phyloP scores from a whole-genome alignment of 345 rosid genomes.

The Citropsis articulata region DNA sequence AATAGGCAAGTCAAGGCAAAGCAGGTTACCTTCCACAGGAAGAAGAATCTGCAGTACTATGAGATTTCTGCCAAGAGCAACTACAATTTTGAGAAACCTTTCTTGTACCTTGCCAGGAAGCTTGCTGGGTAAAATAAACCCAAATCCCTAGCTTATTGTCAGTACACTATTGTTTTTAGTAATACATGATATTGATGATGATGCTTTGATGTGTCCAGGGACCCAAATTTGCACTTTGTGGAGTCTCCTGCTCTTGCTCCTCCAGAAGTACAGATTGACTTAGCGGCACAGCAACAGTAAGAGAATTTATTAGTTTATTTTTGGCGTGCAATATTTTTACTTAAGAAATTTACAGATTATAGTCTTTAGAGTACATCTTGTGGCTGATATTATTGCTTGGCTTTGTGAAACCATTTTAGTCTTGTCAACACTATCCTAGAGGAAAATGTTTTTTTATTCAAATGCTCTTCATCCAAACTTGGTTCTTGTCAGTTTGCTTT shows the following conservation, averaged over 20 bases:
- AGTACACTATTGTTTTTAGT: background rate
- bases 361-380: background rate
- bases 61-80: slow-evolving; percentile 96
- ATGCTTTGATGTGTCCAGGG: slow-evolving; percentile 32
- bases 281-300: slow-evolving; percentile 87
- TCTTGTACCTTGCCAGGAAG: slow-evolving; percentile 85
- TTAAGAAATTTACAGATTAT: background rate
- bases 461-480: background rate
- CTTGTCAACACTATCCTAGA: background rate
- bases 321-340: background rate
- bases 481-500: background rate
- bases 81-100: slow-evolving; percentile 92
- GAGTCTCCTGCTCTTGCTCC: slow-evolving; percentile 94
- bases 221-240: slow-evolving; percentile 87
- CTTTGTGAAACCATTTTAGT: background rate
- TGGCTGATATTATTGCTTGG: background rate
- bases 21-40: slow-evolving; percentile 90
- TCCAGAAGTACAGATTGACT: slow-evolving; percentile 84
- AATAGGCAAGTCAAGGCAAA: slow-evolving; percentile 96
- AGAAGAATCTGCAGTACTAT: slow-evolving; percentile 89
- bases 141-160: background rate
- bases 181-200: background rate
- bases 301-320: slow-evolving; percentile 7
- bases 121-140: slow-evolving; percentile 63
- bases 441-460: background rate